These are phyloP conservation scores for Mycena belliarum DNA, from an alignment of 768 basidiomycete genomes.

Conservation along the genomic window DNA sequence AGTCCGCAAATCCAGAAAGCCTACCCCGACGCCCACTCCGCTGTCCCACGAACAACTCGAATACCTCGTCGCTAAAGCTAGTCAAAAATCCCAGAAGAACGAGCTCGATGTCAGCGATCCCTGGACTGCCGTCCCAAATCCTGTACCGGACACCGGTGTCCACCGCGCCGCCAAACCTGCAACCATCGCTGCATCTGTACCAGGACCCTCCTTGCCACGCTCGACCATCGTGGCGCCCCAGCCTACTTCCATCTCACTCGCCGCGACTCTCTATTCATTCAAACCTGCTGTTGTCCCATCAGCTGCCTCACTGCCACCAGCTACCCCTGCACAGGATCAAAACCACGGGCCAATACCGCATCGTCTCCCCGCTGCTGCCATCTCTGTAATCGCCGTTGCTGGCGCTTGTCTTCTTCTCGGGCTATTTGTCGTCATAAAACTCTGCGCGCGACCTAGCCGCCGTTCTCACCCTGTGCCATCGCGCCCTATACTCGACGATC, in stretches of 20 bases:
- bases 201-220: slow-evolving; percentile 17
- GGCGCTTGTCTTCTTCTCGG: slow-evolving; percentile 50
- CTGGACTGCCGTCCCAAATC: slow-evolving; percentile 46
- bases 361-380: slow-evolving; percentile 48
- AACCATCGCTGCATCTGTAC: slow-evolving; percentile 23
- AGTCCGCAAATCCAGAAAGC: slow-evolving; percentile 15
- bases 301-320: slow-evolving; percentile 14
- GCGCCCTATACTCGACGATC: slow-evolving; percentile 68
- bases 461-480: slow-evolving; percentile 68
- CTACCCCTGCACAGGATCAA: slow-evolving; percentile 14
- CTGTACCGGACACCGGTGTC: slow-evolving; percentile 47
- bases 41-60: slow-evolving; percentile 17
- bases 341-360: slow-evolving; percentile 22
- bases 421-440: slow-evolving; percentile 46
- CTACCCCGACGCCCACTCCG: slow-evolving; percentile 17
- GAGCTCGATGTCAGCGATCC: slow-evolving; percentile 24
- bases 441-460: slow-evolving; percentile 51
- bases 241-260: not conserved
- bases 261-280: not conserved
- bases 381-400: slow-evolving; percentile 56
- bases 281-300: not conserved
- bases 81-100: slow-evolving; percentile 17
- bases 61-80: slow-evolving; percentile 18
- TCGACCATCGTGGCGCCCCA: not conserved
- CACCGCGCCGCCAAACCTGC: slow-evolving; percentile 28